A percentile compares a stretch with the other conserved stretches of the same genome.
phyloP scores from a whole-genome alignment of 2,329 filamentous ascomycete genomes.

The Emydomyces testavorans region DNA sequence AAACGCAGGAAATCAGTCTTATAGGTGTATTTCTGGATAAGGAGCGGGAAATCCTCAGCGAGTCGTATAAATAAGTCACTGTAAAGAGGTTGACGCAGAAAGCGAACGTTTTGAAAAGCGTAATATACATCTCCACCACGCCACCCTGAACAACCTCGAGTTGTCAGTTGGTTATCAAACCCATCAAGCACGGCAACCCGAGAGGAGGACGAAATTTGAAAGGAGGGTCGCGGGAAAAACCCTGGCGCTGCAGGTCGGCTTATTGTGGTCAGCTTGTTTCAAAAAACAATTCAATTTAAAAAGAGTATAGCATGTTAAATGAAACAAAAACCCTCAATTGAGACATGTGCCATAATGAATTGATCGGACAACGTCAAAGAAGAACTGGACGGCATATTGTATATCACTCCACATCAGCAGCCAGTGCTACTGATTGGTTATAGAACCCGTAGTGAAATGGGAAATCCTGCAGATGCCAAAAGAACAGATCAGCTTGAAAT shows the following conservation, averaged over 20 bases:
- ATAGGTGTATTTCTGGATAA: no score
- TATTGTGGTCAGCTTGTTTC: no score
- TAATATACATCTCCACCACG: slow-evolving; percentile 8
- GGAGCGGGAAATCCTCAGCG: neutral
- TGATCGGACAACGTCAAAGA: no score
- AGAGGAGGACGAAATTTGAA: neutral
- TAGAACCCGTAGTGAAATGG: neutral
- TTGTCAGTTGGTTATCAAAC: slow-evolving; percentile 1
- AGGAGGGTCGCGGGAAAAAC: neutral
- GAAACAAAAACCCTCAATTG: neutral
- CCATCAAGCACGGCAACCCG: neutral
- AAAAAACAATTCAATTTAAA: no score
- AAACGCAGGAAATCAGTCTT: no score
- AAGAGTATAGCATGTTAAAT: no score
- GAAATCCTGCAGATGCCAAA: neutral
- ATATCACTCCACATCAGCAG: neutral
- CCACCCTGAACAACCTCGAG: slow-evolving; percentile 6
- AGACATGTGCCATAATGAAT: no score
- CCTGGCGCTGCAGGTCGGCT: no score
- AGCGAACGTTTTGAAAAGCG: neutral
- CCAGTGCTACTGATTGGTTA: neutral
- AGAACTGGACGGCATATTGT: neutral
- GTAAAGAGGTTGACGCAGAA: neutral
- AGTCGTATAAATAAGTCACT: neutral
- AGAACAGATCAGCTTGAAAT: neutral